Percentiles rank a stretch among this genome's conserved stretches.
These are phyloP conservation scores for Candida maesae DNA, from an alignment of 805 yeast genomes.

Conservation along the genomic window DNA sequence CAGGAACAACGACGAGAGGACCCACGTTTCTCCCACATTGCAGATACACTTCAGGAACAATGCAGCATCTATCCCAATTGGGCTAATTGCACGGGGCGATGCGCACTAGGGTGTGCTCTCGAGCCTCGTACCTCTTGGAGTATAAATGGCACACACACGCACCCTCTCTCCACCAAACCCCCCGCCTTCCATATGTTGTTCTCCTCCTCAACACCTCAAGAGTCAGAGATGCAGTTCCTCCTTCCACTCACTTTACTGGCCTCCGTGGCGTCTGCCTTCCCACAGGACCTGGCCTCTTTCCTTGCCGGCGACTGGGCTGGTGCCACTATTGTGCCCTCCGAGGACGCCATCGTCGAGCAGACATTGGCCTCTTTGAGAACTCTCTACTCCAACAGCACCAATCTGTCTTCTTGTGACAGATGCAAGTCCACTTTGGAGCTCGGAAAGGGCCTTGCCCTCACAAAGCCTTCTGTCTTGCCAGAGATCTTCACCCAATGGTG, in stretches of 20 bases:
- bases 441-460: constrained; percentile 36
- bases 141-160: no score
- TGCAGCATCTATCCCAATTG: no score
- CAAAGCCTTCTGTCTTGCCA: constrained; percentile 40
- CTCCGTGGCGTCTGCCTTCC: constrained; percentile 7
- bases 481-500: constrained; percentile 43
- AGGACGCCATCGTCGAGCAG: constrained; percentile 11
- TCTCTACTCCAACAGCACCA: constrained; percentile 17
- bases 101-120: no score
- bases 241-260: constrained; percentile 3
- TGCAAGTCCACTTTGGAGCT: constrained; percentile 34
- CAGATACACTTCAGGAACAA: no score
- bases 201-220: not conserved
- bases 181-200: no score
- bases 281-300: constrained; percentile 10
- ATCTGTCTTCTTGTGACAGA: constrained; percentile 28
- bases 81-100: no score
- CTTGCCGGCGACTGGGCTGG: constrained; percentile 11
- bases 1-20: no score
- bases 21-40: not conserved
- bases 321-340: constrained; percentile 12
- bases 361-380: constrained; percentile 15
- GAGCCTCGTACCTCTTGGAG: no score
- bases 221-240: constrained; percentile 4
- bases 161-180: no score